Conservation (phyloP, 805 yeast species). For the Candida schatavii region DNA sequence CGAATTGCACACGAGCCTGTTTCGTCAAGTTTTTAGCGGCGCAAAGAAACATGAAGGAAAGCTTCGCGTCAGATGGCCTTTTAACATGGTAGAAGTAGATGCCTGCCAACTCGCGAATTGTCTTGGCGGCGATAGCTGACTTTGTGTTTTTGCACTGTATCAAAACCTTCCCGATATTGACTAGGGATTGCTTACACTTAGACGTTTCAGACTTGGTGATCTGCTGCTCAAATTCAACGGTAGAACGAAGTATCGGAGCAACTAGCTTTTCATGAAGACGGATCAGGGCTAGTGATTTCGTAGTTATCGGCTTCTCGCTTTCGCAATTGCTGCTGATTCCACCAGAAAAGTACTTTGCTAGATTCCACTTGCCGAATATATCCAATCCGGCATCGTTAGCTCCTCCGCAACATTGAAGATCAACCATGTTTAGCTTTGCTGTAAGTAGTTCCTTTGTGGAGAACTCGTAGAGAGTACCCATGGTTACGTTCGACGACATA, state of each 20-base stretch:
- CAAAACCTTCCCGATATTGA: conserved; percentile 35
- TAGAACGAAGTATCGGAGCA: neutral
- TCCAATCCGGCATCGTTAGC: conserved; percentile 58
- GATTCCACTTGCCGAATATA: conserved; percentile 51
- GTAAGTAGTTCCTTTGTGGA: conserved; percentile 39
- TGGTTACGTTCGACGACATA: conserved; percentile 42
- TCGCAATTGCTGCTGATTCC: neutral
- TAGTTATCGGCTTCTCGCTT: conserved; percentile 4
- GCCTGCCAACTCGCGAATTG: conserved; percentile 54
- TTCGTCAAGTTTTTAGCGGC: conserved; percentile 46
- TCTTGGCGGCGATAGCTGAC: conserved; percentile 42
- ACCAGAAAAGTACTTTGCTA: conserved; percentile 13
- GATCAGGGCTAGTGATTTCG: conserved; percentile 1
- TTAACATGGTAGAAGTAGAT: conserved; percentile 40
- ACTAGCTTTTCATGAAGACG: neutral
- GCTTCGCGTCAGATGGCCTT: conserved; percentile 12
- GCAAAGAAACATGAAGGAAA: conserved; percentile 40
- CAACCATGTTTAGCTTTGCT: conserved; percentile 31
- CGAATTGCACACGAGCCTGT: conserved; percentile 46
- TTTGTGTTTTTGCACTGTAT: conserved; percentile 57
- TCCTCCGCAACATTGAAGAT: conserved; percentile 50
- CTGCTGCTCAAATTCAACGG: conserved; percentile 12
- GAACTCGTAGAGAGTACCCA: conserved; percentile 57
- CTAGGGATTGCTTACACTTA: too few species aligned
- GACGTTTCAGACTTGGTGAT: too few species aligned